Base-by-base conservation (phyloP, 2,329 filamentous ascomycete genomes). In the Aschersonia sp. region DNA sequence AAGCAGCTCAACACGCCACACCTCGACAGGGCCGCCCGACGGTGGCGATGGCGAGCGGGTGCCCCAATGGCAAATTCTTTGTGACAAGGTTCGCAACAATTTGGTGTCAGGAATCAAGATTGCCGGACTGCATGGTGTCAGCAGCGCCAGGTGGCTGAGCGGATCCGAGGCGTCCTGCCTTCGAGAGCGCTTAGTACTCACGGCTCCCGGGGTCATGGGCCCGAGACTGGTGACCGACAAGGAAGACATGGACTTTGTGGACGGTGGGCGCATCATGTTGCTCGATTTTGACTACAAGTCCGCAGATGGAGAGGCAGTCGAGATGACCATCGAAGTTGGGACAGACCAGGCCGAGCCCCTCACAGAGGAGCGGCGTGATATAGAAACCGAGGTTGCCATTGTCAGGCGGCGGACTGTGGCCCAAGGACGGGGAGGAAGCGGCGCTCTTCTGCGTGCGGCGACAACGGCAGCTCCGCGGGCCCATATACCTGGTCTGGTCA, bases 301-400 rank as follows among this genome's bases (percentile, higher is more conserved):
- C 1, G 63, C 58, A 5, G 68, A 84, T 58, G 83, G 81, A 4
- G 61, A 64, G 42, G 69, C 71, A 48, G 65, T 63, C 1, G 75
- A 83, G 50, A 63, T 85, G 41, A 80, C 73, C 1, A 82, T 92
- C 46, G 85, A 90, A 58, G 78, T 90, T 30, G 86, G 86, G 9
- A 79, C 80, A 32, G 74, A 74, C 30, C 71, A 81, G 44, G 78
- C 84, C 1, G 84, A 87, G 58, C 66, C 79, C 0, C 66, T 92
- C 14, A 77, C 82, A 54, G 86, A 90, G 58, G 83, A 86, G 56
- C 74, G 76, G 52, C 77, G 83, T 29, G 84, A 87, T 55, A 69
- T 90, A 49, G 85, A 83, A 48, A 78, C 81, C 1, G 85, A 89
- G 60, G 84, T 92, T 22, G 86, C 85, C 52, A 79, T 90, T 55